Percentiles rank a stretch among this genome's conserved stretches.
Evolutionary conservation across 2,329 filamentous ascomycete genomes (phyloP).

Genomic region (Alternaria sp.): DNA sequence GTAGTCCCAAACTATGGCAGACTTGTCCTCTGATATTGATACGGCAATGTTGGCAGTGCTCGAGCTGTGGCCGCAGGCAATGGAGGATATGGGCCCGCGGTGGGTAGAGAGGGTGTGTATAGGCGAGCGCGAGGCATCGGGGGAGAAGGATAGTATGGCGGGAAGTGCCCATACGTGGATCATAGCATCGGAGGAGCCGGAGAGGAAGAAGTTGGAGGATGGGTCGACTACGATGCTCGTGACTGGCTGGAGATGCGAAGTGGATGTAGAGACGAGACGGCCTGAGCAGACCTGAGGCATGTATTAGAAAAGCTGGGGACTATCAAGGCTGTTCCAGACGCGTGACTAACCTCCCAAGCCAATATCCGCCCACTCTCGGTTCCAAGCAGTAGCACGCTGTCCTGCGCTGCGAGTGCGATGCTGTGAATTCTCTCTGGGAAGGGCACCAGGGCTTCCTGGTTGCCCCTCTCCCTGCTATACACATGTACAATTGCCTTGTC

Average conservation of each 20-base stretch:
- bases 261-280: conserved; percentile 76
- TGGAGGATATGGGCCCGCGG: conserved; percentile 72
- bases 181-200: conserved; percentile 85
- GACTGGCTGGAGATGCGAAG: conserved; percentile 81
- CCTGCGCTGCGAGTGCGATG: conserved; percentile 73
- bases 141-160: conserved; percentile 71
- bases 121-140: conserved; percentile 67
- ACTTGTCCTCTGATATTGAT: conserved; percentile 85
- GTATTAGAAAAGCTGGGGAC: conserved; percentile 17
- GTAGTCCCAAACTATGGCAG: conserved; percentile 93
- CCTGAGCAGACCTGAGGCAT: conserved; percentile 72
- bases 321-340: neutral
- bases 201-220: conserved; percentile 76
- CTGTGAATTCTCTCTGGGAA: conserved; percentile 88
- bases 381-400: conserved; percentile 75
- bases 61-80: conserved; percentile 70
- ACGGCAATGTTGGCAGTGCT: conserved; percentile 82
- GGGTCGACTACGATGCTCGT: conserved; percentile 76
- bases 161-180: conserved; percentile 91
- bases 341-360: conserved; percentile 81
- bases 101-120: conserved; percentile 80
- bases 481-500: conserved; percentile 94
- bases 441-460: conserved; percentile 86
- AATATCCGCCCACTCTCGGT: conserved; percentile 86
- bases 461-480: conserved; percentile 82